Base-by-base conservation (phyloP, 768 basidiomycete species). In the Russula lepida region DNA sequence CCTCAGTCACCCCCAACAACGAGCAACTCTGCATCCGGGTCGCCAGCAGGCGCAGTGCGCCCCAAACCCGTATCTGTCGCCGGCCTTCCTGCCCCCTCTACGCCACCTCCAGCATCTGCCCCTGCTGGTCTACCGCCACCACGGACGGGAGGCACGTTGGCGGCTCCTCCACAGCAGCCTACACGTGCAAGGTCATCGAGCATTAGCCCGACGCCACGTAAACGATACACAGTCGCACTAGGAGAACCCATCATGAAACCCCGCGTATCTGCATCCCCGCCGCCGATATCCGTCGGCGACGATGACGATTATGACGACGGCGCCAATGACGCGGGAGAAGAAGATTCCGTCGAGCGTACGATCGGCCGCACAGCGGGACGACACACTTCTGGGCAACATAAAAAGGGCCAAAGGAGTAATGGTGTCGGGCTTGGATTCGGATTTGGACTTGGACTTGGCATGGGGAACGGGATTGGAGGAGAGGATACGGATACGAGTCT, bases 161-260 rank as follows among this genome's bases (percentile, higher is more conserved):
- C 56, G 15, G 59, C 66, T 0, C 59, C 64, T 2, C 56, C 67
- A 11, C 74, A 82, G 4, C 81, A 81, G 3, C 81, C 81, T 0
- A 69, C 78, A 1, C 82, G 79, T 1, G 79, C 75, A 47, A 75
- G 84, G 21, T 79, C 78, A 17, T 74, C 77, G 5, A 86, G 84
- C 67, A 78, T 84, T 1, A 89, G 88, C 3, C 89, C 91, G 2
- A 74, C 81, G 0, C 73, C 77, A 1, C 75, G 90, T 62, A 93
- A 93, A 68, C 79, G 91, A 41, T 92, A 93, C 69, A 92, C 91
- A 0, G 90, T 92, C 33, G 90, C 91, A 0, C 78, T 93, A 0
- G 89, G 89, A 11, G 86, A 82, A 2, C 85, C 88, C 0, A 83
- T 89, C 61, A 79, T 82, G 64, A 63, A 65, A 39, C 58, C 69